Evolutionary conservation across 257 asterid genomes (phyloP), one percentile per base, ranked within the genome.

Genomic region (Asclepias syriaca): DNA sequence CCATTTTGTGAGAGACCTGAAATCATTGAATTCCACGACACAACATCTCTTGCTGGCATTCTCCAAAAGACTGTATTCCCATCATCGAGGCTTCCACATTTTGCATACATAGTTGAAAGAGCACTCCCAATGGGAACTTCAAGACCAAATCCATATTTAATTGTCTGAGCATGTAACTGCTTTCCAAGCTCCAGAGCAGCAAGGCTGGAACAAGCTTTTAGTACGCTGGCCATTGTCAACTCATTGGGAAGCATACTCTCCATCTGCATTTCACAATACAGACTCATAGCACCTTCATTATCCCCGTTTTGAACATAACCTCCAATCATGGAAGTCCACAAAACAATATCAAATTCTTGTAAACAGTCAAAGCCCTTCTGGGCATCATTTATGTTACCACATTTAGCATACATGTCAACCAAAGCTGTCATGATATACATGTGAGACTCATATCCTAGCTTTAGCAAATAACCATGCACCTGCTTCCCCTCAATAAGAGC

Each of bases 1-100:
- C 97, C 96, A n/a, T 92, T 90, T 72, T 92, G 98, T 72, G 98
- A 84, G 77, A 87, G 88, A 40, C 94, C 96, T 0, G 98, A 92
- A 72, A 92, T 87, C 98, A 92, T 92, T 13, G 98, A 84, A 66
- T 92, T 92, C 98, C 98, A 92, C 10, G 97, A 83, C 49, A 85
- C 87, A 22, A 90, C 90, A 70, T 90, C 98, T 77, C 90, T 80
- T 13, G 83, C 78, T 9, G 96, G 92, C 97, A 90, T 90, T 60
- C 91, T 84, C 69, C 80, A 72, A 69, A 92, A 92, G 56, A 84
- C 89, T 15, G 74, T 51, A 67, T 84, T 70, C 40, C 91, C 88
- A 37, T 92, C 92, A 34, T 73, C 74, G 13, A 88, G 89, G 78
- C 85, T 84, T 67, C 98, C 98, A 66, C 96, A 90, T 46, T 92